A percentile compares a stretch with the other conserved stretches of the same genome.
phyloP scores from a whole-genome alignment of 768 basidiomycete species.

The Hypsizygus marmoreus region DNA sequence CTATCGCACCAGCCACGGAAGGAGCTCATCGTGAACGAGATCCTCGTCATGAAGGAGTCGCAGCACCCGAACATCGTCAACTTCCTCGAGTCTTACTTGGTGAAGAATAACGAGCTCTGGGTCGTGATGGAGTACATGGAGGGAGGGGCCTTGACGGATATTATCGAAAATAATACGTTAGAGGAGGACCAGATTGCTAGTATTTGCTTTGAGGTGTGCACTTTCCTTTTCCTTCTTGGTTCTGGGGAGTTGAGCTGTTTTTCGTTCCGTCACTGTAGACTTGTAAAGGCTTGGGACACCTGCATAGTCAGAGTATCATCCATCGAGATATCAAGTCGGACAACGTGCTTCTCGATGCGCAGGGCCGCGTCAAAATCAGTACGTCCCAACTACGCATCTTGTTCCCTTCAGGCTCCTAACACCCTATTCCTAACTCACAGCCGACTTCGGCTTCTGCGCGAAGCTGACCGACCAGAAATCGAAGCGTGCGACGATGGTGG shows the following conservation, averaged over 20 bases:
- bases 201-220: slow-evolving; percentile 88
- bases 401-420: slow-evolving; percentile 2
- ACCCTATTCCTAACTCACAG: slow-evolving; percentile 39
- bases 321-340: slow-evolving; percentile 98
- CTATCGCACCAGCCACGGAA: slow-evolving; percentile 92
- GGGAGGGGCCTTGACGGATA: slow-evolving; percentile 94
- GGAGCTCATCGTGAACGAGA: slow-evolving; percentile 97
- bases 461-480: slow-evolving; percentile 96
- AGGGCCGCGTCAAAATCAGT: slow-evolving; percentile 98
- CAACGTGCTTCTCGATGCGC: slow-evolving; percentile 90
- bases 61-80: slow-evolving; percentile 98
- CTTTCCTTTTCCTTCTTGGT: slow-evolving; percentile 2
- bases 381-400: slow-evolving; percentile 32
- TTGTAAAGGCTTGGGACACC: slow-evolving; percentile 90
- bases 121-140: slow-evolving; percentile 99
- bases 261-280: slow-evolving; percentile 53
- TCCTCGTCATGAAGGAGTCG: slow-evolving; percentile 98
- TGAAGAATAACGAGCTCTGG: slow-evolving; percentile 90
- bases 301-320: slow-evolving; percentile 93
- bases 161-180: slow-evolving; percentile 95
- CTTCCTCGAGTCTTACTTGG: slow-evolving; percentile 88
- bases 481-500: slow-evolving; percentile 98
- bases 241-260: slow-evolving; percentile 2
- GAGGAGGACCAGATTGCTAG: slow-evolving; percentile 95
- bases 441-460: slow-evolving; percentile 96